Conservation (phyloP, 2,329 filamentous ascomycete genomes). For the Dactylellina cionopaga region DNA sequence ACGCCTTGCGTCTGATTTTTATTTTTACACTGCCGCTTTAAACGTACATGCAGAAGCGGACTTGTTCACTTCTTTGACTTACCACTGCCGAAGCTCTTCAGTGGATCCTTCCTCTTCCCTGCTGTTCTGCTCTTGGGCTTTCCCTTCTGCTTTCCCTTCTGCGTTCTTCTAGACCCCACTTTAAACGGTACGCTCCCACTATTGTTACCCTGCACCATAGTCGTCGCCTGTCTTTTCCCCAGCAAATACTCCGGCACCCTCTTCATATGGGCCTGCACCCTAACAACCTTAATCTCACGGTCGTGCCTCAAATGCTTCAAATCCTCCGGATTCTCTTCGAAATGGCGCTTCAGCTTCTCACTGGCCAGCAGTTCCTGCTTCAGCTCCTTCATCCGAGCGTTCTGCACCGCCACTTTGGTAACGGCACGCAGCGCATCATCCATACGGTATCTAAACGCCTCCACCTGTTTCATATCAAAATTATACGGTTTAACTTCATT, state of each 20-base stretch:
- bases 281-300: conserved; percentile 81
- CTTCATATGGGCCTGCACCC: conserved; percentile 87
- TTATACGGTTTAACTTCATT: conserved; percentile 88
- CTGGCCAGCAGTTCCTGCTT: conserved; percentile 89
- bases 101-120: conserved; percentile 64
- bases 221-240: conserved; percentile 76
- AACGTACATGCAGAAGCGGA: background rate
- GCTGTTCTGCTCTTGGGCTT: conserved; percentile 60
- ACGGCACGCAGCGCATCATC: conserved; percentile 90
- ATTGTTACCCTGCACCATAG: conserved; percentile 75
- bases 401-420: conserved; percentile 86
- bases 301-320: conserved; percentile 89
- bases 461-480: conserved; percentile 93
- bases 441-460: conserved; percentile 94
- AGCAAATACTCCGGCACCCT: conserved; percentile 94
- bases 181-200: conserved; percentile 70
- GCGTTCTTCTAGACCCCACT: conserved; percentile 64
- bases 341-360: conserved; percentile 93
- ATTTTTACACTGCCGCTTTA: background rate
- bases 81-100: conserved; percentile 43
- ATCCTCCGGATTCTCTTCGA: conserved; percentile 95
- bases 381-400: conserved; percentile 87
- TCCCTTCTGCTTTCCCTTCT: conserved; percentile 64
- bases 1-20: too few relatives aligned
- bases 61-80: conserved; percentile 23